A percentile compares a stretch with the other conserved stretches of the same genome.
phyloP scores from a whole-genome alignment of 2,329 filamentous ascomycete genomes.

The Trichophyton rubrum region DNA sequence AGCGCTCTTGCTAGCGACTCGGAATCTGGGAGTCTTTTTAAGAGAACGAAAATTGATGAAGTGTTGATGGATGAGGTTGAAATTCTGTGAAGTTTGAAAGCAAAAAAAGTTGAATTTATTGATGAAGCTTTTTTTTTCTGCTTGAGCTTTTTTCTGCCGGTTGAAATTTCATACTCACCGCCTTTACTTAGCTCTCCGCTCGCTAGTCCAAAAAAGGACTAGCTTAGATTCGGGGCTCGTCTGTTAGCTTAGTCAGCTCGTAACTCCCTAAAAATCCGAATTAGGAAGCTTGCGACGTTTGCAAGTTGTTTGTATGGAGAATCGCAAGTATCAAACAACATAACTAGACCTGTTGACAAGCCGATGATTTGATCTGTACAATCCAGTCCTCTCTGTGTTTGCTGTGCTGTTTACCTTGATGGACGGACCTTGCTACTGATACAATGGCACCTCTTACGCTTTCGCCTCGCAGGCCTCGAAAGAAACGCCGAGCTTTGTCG shows the following conservation, averaged over 20 bases:
- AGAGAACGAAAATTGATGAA: constrained; percentile 8
- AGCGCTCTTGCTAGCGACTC: constrained; percentile 6
- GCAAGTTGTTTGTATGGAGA: not conserved
- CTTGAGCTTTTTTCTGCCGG: constrained; percentile 7
- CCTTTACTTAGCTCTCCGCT: constrained; percentile 13
- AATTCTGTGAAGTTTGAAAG: not conserved
- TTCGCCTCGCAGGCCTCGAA: constrained; percentile 31
- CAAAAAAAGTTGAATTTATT: not conserved
- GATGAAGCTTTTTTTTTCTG: constrained; percentile 13
- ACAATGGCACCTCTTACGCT: constrained; percentile 14
- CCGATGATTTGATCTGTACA: not conserved
- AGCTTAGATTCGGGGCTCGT: not conserved
- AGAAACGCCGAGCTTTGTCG: constrained; percentile 30
- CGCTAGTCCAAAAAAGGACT: not conserved
- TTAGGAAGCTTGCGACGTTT: not conserved
- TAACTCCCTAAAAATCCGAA: not conserved
- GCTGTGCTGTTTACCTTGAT: not conserved
- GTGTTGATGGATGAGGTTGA: not conserved
- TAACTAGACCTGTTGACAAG: not conserved
- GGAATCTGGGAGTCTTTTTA: constrained; percentile 23
- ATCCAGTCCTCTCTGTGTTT: not conserved
- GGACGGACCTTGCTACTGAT: not conserved
- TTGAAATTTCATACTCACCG: constrained; percentile 16
- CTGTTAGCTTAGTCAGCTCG: not conserved
- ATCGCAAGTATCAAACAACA: not conserved